phyloP scores from a whole-genome alignment of 1,284 basidiomycete species.

The Boletus semigastroideus region DNA sequence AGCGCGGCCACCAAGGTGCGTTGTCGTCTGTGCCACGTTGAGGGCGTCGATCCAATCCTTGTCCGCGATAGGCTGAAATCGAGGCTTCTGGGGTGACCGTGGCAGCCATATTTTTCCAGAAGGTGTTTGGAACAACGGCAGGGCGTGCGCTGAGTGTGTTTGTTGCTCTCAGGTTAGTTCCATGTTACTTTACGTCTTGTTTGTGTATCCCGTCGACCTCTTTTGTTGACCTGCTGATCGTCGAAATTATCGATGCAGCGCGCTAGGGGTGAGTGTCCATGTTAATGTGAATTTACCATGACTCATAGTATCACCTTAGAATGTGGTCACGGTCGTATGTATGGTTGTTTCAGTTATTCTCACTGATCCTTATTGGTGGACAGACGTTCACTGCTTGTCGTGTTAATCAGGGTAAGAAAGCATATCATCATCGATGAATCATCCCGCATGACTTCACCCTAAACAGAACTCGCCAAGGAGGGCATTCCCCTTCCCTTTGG shows the following conservation, averaged over 20 bases:
- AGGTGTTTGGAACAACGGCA: constrained; percentile 51
- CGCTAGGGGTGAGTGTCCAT: constrained; percentile 26
- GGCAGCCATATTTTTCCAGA: constrained; percentile 52
- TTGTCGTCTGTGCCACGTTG: background rate
- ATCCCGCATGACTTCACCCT: background rate
- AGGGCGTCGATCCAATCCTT: background rate
- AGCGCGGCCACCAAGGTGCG: constrained; percentile 31
- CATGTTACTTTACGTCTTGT: background rate
- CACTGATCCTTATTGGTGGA: background rate
- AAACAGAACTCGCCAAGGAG: constrained; percentile 42
- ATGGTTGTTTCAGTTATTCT: background rate
- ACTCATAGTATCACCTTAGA: constrained; percentile 17
- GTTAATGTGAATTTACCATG: too few species aligned
- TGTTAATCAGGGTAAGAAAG: constrained; percentile 44
- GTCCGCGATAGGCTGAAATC: constrained; percentile 40
- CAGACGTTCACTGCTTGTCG: constrained; percentile 46
- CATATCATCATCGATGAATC: background rate
- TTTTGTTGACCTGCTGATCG: background rate
- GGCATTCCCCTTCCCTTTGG: constrained; percentile 41
- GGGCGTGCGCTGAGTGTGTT: constrained; percentile 50
- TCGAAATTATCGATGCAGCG: constrained; percentile 12
- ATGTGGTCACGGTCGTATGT: constrained; percentile 37
- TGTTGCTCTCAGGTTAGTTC: constrained; percentile 47
- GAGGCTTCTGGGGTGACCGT: constrained; percentile 45
- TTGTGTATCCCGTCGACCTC: background rate